A percentile compares a stretch with the other conserved stretches of the same genome.
These are phyloP conservation scores for Orbilia blumenaviensis DNA, from an alignment of 2,329 filamentous ascomycete genomes.

Conservation along the genomic window DNA sequence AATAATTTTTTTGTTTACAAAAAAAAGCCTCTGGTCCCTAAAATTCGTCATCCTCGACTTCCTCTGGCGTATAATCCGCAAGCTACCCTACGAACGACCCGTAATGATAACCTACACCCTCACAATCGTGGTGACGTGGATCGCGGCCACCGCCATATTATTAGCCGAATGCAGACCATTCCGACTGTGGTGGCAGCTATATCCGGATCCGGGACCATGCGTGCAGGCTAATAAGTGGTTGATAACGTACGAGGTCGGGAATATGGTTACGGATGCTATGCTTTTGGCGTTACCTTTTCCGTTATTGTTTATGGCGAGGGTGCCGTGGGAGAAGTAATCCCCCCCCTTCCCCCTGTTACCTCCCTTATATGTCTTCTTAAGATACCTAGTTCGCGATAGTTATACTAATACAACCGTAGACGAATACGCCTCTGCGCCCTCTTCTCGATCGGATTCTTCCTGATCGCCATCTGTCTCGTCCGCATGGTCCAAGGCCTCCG, in stretches of 20 bases:
- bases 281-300: conserved; percentile 41
- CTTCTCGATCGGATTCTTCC: conserved; percentile 44
- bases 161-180: conserved; percentile 33
- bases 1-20: not conserved
- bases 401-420: not conserved
- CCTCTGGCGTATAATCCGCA: conserved; percentile 44
- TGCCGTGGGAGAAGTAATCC: conserved; percentile 35
- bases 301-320: conserved; percentile 38
- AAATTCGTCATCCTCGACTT: conserved; percentile 51
- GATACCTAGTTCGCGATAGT: not conserved
- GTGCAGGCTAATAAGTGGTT: conserved; percentile 43
- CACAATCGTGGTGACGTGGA: conserved; percentile 9
- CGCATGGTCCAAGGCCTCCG: conserved; percentile 36
- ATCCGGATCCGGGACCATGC: conserved; percentile 25
- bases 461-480: conserved; percentile 27
- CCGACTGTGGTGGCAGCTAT: conserved; percentile 33
- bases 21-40: conserved; percentile 40
- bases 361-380: no score
- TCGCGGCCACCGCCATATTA: not conserved
- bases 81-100: conserved; percentile 38
- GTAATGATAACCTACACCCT: conserved; percentile 20
- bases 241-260: conserved; percentile 43
- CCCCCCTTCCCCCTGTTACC: not conserved
- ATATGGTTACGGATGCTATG: conserved; percentile 41
- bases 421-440: conserved; percentile 23